Conservation (phyloP, 116 monocot species). For the Thalassia testudinum region DNA sequence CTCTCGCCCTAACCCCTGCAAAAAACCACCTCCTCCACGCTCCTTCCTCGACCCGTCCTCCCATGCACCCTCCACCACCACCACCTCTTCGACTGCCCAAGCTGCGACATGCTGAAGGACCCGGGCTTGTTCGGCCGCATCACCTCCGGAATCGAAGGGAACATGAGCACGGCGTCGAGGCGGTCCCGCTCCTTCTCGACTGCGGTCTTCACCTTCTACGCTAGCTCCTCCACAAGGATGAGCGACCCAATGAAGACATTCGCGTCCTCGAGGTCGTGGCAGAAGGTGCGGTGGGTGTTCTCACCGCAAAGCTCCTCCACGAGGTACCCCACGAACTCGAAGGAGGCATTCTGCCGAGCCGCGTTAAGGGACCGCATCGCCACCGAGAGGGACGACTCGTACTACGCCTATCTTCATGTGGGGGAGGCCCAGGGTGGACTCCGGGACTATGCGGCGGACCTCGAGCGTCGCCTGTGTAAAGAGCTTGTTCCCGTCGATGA, state of each 20-base stretch:
- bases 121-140: conserved; percentile 99
- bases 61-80: no score
- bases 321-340: conserved; percentile 92
- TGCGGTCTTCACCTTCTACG: conserved; percentile 61
- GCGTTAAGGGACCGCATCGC: conserved; percentile 67
- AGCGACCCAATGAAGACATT: no score
- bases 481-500: conserved; percentile 40
- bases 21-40: no score
- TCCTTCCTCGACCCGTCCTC: no score
- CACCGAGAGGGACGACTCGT: conserved; percentile 71
- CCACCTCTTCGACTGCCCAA: conserved; percentile 96
- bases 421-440: conserved; percentile 84
- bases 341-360: conserved; percentile 35
- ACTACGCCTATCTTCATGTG: conserved; percentile 95
- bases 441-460: conserved; percentile 72
- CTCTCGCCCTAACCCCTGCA: no score
- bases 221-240: conserved; percentile 96
- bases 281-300: conserved; percentile 44
- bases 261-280: conserved; percentile 81
- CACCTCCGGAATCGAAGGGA: conserved; percentile 98
- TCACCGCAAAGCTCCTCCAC: conserved; percentile 95
- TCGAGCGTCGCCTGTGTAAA: conserved; percentile 93
- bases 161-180: conserved; percentile 93
- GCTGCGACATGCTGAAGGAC: conserved; percentile 97
- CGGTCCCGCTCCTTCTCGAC: conserved; percentile 85